Percentiles rank a stretch among this genome's conserved stretches.
These are phyloP conservation scores for Aurinia saxatilis DNA, from an alignment of 345 rosid species.

Conservation along the genomic window DNA sequence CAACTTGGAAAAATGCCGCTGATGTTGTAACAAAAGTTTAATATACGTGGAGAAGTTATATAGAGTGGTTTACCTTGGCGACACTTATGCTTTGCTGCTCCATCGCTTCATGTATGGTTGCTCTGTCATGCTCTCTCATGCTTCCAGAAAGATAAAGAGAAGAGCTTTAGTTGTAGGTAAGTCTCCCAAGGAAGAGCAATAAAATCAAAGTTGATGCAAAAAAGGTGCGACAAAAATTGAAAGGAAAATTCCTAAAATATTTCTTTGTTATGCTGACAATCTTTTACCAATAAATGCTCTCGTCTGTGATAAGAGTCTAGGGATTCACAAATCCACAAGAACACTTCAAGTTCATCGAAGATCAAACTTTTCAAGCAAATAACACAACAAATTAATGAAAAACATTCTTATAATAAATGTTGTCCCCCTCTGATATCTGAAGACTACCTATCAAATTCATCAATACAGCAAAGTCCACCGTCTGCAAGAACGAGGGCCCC, in stretches of 20 bases:
- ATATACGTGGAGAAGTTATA: background rate
- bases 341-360: background rate
- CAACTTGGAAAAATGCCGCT: background rate
- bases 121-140: slow-evolving; percentile 97
- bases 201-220: background rate
- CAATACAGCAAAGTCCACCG: slow-evolving; percentile 97
- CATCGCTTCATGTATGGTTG: slow-evolving; percentile 98
- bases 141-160: slow-evolving; percentile 31
- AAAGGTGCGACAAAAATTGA: background rate
- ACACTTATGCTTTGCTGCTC: slow-evolving; percentile 98
- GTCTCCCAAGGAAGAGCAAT: background rate
- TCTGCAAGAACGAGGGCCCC: slow-evolving; percentile 99
- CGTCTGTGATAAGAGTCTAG: background rate
- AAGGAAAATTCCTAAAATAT: background rate
- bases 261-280: background rate
- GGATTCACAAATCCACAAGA: background rate
- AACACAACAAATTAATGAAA: background rate
- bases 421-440: background rate
- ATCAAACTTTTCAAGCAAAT: background rate
- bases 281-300: background rate
- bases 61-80: slow-evolving; percentile 60
- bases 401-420: background rate
- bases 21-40: background rate
- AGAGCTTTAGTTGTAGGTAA: background rate
- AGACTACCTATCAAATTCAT: slow-evolving; percentile 84